Percentiles rank a stretch among this genome's conserved stretches.
Conservation (phyloP, 2,329 filamentous ascomycete genomes). For the Aspergillus sp. region DNA sequence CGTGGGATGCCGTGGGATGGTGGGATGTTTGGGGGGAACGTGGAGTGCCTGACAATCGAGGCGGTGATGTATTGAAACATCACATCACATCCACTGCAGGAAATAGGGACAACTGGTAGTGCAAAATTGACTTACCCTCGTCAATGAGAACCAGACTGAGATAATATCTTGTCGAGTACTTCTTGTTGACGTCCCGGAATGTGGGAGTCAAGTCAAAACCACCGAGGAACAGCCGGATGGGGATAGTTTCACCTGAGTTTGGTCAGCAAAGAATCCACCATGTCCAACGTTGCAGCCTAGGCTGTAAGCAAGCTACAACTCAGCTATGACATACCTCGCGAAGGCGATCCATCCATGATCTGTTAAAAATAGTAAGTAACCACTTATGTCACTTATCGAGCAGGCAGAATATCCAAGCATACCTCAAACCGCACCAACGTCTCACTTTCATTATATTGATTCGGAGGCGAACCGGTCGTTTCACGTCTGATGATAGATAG, state of each 20-base stretch:
- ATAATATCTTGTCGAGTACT: conserved; percentile 98
- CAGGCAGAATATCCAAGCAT: conserved; percentile 15
- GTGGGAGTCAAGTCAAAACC: conserved; percentile 97
- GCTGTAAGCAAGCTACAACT: conserved; percentile 22
- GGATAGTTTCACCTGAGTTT: conserved; percentile 72
- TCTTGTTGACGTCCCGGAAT: conserved; percentile 99
- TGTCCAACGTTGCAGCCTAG: not conserved
- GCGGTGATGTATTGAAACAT: too few species aligned
- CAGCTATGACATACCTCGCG: conserved; percentile 63
- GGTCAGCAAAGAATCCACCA: conserved; percentile 13
- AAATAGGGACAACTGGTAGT: conserved; percentile 3
- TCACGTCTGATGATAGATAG: conserved; percentile 94
- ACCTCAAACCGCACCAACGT: conserved; percentile 95
- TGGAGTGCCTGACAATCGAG: too few species aligned
- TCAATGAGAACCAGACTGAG: conserved; percentile 93
- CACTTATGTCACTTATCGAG: not conserved
- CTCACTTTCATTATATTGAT: conserved; percentile 99
- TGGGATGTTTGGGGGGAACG: not conserved
- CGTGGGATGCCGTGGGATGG: conserved; percentile 13
- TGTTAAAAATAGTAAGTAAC: conserved; percentile 27
- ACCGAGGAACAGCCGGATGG: conserved; percentile 92
- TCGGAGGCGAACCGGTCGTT: conserved; percentile 92
- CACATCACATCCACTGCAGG: not conserved
- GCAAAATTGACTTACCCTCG: conserved; percentile 59
- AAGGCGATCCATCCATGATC: conserved; percentile 99